A percentile compares a stretch with the other conserved stretches of the same genome.
Conservation (phyloP, 805 yeast genomes). For the Maudiozyma turicensis region DNA sequence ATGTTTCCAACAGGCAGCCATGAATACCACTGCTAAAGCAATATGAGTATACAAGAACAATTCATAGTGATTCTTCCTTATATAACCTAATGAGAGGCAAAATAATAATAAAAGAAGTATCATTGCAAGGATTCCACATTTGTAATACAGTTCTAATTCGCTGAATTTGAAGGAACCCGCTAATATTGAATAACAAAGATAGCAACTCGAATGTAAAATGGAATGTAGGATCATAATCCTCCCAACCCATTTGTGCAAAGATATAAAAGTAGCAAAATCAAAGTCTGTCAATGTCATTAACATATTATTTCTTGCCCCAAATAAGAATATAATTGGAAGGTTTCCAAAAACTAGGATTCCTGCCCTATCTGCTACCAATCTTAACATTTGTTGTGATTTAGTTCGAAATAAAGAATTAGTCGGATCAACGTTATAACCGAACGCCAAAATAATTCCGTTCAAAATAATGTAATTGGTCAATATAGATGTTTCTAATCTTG, state of each 20-base stretch:
- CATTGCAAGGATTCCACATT: constrained; percentile 35
- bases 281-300: constrained; percentile 53
- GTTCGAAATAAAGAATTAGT: constrained; percentile 10
- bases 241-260: constrained; percentile 53
- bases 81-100: constrained; percentile 23
- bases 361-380: constrained; percentile 36
- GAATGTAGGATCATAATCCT: constrained; percentile 32
- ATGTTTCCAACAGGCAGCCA: constrained; percentile 39
- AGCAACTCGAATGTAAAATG: constrained; percentile 32
- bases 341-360: constrained; percentile 38
- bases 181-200: constrained; percentile 30
- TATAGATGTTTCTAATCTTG: constrained; percentile 15
- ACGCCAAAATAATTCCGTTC: constrained; percentile 7
- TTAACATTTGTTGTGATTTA: constrained; percentile 11
- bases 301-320: constrained; percentile 68
- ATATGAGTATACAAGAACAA: constrained; percentile 38
- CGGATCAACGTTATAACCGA: constrained; percentile 11
- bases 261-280: constrained; percentile 51
- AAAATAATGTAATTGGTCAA: constrained; percentile 12
- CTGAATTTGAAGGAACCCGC: constrained; percentile 7
- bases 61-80: constrained; percentile 36
- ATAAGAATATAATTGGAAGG: constrained; percentile 47
- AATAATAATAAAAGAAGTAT: constrained; percentile 22
- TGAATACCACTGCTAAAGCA: constrained; percentile 32
- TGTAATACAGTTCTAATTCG: constrained; percentile 25